Conservation (phyloP, 2,329 filamentous ascomycete genomes). For the Karstenula rhodostoma region DNA sequence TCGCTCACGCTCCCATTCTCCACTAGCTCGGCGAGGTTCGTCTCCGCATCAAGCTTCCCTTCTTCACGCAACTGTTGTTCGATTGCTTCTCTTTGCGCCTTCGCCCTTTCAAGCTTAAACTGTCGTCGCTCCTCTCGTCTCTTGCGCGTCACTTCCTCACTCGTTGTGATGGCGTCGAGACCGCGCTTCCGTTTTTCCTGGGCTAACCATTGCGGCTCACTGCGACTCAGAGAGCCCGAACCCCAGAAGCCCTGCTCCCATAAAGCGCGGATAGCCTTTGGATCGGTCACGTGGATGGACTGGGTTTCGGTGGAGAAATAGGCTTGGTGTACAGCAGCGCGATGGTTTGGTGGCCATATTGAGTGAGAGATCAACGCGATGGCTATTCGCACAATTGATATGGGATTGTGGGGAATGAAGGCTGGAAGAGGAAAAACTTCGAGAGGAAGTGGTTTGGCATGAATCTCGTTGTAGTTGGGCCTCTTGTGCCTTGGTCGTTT, state of each 20-base stretch:
- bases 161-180: constrained; percentile 71
- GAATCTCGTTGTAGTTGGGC: constrained; percentile 75
- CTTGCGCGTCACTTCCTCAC: constrained; percentile 79
- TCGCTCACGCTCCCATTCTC: constrained; percentile 30
- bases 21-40: constrained; percentile 39
- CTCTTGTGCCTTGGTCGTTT: constrained; percentile 41
- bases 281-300: constrained; percentile 84
- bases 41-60: constrained; percentile 43
- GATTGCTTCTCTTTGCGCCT: constrained; percentile 83
- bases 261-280: constrained; percentile 76
- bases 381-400: constrained; percentile 83
- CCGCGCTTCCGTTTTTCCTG: constrained; percentile 78
- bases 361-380: constrained; percentile 80
- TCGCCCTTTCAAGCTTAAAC: constrained; percentile 91
- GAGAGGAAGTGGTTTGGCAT: constrained; percentile 81
- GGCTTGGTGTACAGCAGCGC: constrained; percentile 73
- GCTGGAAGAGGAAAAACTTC: constrained; percentile 83
- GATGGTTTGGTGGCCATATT: constrained; percentile 69
- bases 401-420: constrained; percentile 90
- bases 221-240: constrained; percentile 90
- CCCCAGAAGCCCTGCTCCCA: constrained; percentile 99
- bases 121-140: constrained; percentile 81
- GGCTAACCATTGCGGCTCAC: constrained; percentile 92
- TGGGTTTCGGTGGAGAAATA: constrained; percentile 83
- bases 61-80: constrained; percentile 72